Evolutionary conservation across 352 stramenopile genomes (phyloP).

Genomic region (Globisporangium radiosum): DNA sequence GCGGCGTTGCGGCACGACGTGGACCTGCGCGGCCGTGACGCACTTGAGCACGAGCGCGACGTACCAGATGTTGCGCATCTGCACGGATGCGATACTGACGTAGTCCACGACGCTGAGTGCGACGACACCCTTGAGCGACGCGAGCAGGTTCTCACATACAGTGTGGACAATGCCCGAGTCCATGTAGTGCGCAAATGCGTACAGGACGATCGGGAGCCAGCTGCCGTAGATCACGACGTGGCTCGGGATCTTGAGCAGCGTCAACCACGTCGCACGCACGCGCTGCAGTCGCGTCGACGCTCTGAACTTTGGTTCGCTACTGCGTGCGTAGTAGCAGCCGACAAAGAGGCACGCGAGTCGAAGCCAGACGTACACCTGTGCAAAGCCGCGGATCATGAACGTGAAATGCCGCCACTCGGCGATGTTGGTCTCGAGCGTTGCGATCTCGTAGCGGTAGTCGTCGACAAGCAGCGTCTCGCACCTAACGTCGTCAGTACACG

Average conservation of each 20-base stretch:
- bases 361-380: constrained; percentile 43
- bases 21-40: neutral
- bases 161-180: constrained; percentile 19
- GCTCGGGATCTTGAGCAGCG: constrained; percentile 21
- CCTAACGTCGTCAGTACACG: constrained; percentile 1
- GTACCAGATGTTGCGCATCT: constrained; percentile 36
- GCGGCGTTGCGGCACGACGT: neutral
- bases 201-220: constrained; percentile 23
- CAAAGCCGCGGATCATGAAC: constrained; percentile 18
- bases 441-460: constrained; percentile 49
- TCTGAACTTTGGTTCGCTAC: constrained; percentile 12
- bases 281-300: neutral
- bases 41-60: constrained; percentile 1
- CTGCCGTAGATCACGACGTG: constrained; percentile 31
- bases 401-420: constrained; percentile 23
- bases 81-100: constrained; percentile 13
- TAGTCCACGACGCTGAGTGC: constrained; percentile 16
- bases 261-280: constrained; percentile 4
- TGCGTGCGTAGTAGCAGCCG: constrained; percentile 16
- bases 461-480: constrained; percentile 35
- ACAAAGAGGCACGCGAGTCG: constrained; percentile 19
- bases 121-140: constrained; percentile 12
- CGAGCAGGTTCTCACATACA: constrained; percentile 14
- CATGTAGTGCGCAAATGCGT: constrained; percentile 21
- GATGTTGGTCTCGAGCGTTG: constrained; percentile 25